phyloP scores from a whole-genome alignment of 2,329 filamentous ascomycete genomes.

The Fusarium haematococcum region DNA sequence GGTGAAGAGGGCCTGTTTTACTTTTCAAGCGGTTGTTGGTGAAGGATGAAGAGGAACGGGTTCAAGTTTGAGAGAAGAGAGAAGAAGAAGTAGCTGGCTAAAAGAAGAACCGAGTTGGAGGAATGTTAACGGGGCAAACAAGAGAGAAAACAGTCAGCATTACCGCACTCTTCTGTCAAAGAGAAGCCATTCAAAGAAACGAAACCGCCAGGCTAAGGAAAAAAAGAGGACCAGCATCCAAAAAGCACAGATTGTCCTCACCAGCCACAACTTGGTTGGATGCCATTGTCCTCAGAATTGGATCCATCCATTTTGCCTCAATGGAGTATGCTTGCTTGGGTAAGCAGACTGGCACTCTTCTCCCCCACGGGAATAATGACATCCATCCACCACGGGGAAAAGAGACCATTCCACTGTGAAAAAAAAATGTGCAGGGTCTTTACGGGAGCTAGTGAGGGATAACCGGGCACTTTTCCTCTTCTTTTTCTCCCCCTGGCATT shows the following conservation, averaged over 20 bases:
- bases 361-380: constrained; percentile 11
- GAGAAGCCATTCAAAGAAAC: constrained; percentile 15
- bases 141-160: constrained; percentile 14
- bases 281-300: constrained; percentile 1
- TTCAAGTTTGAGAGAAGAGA: background rate
- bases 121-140: constrained; percentile 23
- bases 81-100: background rate
- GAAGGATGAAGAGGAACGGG: background rate
- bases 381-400: background rate
- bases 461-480: background rate
- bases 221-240: background rate
- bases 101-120: constrained; percentile 5
- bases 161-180: constrained; percentile 13
- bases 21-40: background rate
- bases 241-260: constrained; percentile 26
- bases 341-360: background rate
- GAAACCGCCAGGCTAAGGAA: background rate
- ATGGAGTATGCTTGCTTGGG: background rate
- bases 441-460: constrained; percentile 20
- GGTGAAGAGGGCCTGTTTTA: background rate
- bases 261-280: constrained; percentile 26
- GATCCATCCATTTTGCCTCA: background rate
- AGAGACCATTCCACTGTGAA: background rate
- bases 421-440: constrained; percentile 19
- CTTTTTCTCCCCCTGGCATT: constrained; percentile 6